phyloP scores from a whole-genome alignment of 305 asterid species.

The Fraxinus albicans region DNA sequence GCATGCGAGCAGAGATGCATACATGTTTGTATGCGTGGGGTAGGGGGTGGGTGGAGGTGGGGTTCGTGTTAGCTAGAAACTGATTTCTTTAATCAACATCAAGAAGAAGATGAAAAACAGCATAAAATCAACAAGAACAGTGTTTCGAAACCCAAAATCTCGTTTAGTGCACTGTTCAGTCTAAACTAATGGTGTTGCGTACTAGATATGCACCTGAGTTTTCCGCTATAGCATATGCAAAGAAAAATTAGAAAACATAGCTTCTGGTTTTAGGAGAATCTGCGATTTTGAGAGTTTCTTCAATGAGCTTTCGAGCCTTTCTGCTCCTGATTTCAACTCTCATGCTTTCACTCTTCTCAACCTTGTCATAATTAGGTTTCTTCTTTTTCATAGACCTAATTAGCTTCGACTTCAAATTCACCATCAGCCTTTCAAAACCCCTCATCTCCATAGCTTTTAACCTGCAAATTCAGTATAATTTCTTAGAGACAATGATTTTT shows the following conservation, averaged over 20 bases:
- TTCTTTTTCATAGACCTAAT: conserved; percentile 35
- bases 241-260: conserved; percentile 24
- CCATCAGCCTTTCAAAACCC: conserved; percentile 52
- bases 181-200: not conserved
- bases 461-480: conserved; percentile 3
- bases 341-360: conserved; percentile 89
- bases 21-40: not conserved
- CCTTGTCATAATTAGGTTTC: conserved; percentile 59
- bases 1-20: not conserved
- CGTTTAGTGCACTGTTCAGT: not conserved
- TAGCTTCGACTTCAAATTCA: conserved; percentile 52
- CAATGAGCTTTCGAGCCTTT: conserved; percentile 72
- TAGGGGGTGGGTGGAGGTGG: not conserved
- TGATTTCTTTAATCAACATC: not conserved
- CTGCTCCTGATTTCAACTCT: conserved; percentile 76
- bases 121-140: not conserved
- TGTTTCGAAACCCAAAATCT: not conserved
- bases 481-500: not conserved
- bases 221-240: not conserved
- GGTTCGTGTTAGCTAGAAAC: not conserved
- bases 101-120: not conserved
- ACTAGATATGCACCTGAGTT: not conserved
- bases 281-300: conserved; percentile 69
- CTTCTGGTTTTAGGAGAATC: conserved; percentile 78
- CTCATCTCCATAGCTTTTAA: conserved; percentile 31